Conservation (phyloP, 805 yeast species). For the Candida methanosorbosa region DNA sequence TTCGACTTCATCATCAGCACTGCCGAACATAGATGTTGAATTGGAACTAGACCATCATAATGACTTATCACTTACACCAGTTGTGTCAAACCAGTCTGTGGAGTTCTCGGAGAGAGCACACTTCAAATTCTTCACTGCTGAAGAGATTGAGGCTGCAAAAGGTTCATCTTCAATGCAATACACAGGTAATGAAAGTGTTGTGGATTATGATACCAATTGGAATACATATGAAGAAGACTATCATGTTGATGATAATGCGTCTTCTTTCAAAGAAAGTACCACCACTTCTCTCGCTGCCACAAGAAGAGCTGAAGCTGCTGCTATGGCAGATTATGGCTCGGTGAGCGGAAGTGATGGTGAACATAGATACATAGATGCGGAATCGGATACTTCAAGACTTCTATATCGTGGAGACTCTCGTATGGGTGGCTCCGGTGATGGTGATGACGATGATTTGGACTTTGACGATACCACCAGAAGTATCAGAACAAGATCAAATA, state of each 20-base stretch:
- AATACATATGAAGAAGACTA: constrained; percentile 48
- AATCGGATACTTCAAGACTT: background rate
- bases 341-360: constrained; percentile 11
- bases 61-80: constrained; percentile 26
- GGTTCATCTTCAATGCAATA: constrained; percentile 74
- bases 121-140: constrained; percentile 76
- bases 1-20: constrained; percentile 2
- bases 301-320: background rate
- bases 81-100: constrained; percentile 27
- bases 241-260: constrained; percentile 7
- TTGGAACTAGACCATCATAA: constrained; percentile 7
- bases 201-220: constrained; percentile 71
- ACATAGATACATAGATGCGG: constrained; percentile 4
- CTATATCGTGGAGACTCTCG: too few relatives aligned
- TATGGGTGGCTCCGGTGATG: constrained; percentile 7
- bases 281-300: background rate
- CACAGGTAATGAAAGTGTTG: constrained; percentile 27
- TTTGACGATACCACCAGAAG: constrained; percentile 2
- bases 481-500: background rate
- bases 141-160: constrained; percentile 79
- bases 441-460: constrained; percentile 13
- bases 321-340: constrained; percentile 7
- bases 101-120: constrained; percentile 31
- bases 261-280: constrained; percentile 1
- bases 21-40: constrained; percentile 5